phyloP scores from a whole-genome alignment of 78 protist species.

The Cavenderia fasciculata region DNA sequence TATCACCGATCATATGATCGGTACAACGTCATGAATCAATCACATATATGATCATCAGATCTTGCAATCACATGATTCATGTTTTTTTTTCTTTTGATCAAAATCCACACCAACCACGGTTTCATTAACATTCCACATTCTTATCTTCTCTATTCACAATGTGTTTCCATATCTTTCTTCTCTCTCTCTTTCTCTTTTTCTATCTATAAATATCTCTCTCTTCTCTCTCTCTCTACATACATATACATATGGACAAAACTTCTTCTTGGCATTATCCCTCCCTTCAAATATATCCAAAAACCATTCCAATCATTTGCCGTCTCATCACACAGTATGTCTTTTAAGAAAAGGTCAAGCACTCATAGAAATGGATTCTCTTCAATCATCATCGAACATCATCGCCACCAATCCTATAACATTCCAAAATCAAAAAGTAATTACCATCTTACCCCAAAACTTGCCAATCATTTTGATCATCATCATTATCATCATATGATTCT shows the following conservation, averaged over 20 bases:
- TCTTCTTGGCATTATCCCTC: neutral
- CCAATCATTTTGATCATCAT: too few relatives aligned
- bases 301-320: neutral
- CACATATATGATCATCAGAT: too few relatives aligned
- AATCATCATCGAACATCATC: conserved; percentile 51
- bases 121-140: too few relatives aligned
- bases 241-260: neutral
- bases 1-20: too few relatives aligned
- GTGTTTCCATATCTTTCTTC: neutral
- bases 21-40: too few relatives aligned
- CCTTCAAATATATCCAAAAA: neutral
- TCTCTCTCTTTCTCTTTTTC: neutral
- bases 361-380: conserved; percentile 78
- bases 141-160: neutral
- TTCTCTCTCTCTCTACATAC: neutral
- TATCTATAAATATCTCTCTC: too few relatives aligned
- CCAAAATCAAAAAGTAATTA: conserved; percentile 18
- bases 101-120: too few relatives aligned
- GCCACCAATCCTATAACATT: conserved; percentile 20
- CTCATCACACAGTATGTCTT: conserved; percentile 18
- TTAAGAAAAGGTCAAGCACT: conserved; percentile 72
- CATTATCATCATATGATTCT: neutral
- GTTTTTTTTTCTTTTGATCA: too few relatives aligned
- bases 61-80: too few relatives aligned
- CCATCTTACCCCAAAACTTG: neutral